Conservation (phyloP, 192 early-diverging fungal species). For the Allomyces arbusculus region DNA sequence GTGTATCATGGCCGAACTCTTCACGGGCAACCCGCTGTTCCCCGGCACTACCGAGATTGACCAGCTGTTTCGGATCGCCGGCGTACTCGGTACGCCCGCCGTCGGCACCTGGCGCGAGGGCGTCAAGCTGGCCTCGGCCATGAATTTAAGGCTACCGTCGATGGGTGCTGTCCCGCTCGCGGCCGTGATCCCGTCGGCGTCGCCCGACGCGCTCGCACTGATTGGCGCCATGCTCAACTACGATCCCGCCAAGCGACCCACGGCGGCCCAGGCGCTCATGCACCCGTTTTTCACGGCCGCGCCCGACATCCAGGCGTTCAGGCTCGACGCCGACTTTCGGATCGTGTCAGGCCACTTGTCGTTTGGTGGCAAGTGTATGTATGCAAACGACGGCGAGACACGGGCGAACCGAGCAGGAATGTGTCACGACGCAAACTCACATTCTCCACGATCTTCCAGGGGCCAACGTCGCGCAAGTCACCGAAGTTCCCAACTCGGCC, state of each 20-base stretch:
- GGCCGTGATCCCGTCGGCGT: constrained; percentile 35
- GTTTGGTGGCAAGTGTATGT: neutral
- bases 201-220: constrained; percentile 30
- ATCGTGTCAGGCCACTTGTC: neutral
- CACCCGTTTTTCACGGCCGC: constrained; percentile 31
- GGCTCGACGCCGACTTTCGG: neutral
- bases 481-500: no score
- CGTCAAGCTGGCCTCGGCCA: neutral
- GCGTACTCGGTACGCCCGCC: constrained; percentile 54
- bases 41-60: constrained; percentile 87
- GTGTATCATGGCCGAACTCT: constrained; percentile 75
- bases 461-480: no score
- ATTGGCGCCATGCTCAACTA: constrained; percentile 54
- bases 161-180: constrained; percentile 18
- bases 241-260: constrained; percentile 53
- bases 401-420: neutral
- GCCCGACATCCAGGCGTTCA: neutral
- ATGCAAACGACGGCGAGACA: neutral
- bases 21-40: constrained; percentile 70
- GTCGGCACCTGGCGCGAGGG: constrained; percentile 5
- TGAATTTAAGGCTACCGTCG: neutral
- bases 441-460: neutral
- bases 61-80: constrained; percentile 68
- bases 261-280: constrained; percentile 47
- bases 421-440: neutral